Conservation (phyloP, 768 basidiomycete species). For the Macrolepiota fuliginosa region DNA sequence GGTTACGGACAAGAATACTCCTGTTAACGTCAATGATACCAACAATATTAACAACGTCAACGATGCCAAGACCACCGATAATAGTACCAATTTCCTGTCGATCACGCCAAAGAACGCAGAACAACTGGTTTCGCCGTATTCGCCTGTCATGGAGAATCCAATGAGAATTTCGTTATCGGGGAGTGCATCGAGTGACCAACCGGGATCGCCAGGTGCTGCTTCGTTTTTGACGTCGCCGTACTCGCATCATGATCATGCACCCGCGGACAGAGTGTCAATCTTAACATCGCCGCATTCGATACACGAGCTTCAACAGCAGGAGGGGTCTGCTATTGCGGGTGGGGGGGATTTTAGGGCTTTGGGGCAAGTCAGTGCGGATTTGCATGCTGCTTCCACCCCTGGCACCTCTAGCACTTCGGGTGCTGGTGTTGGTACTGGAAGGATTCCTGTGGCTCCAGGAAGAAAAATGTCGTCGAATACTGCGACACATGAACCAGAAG, state of each 20-base stretch:
- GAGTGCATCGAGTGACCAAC: slow-evolving; percentile 14
- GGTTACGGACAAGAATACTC: neutral
- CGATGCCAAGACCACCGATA: neutral
- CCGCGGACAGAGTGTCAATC: slow-evolving; percentile 21
- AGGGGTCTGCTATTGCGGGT: neutral
- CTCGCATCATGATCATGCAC: slow-evolving; percentile 17
- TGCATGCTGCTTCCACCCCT: slow-evolving; percentile 11
- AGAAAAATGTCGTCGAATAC: neutral
- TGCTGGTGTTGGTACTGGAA: too few relatives aligned
- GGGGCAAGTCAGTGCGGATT: slow-evolving; percentile 14
- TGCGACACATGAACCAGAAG: slow-evolving; percentile 24
- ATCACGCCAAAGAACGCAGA: neutral
- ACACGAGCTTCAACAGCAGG: slow-evolving; percentile 3
- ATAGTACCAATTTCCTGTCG: neutral
- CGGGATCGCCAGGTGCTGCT: slow-evolving; percentile 5
- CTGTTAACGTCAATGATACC: neutral
- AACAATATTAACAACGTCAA: neutral
- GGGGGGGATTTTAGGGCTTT: slow-evolving; percentile 12
- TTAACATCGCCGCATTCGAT: slow-evolving; percentile 32
- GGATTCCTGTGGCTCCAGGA: neutral
- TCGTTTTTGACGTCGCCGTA: slow-evolving; percentile 35
- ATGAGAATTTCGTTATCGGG: neutral
- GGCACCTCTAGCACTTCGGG: neutral
- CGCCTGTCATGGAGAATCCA: neutral
- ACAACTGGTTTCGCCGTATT: slow-evolving; percentile 2